A percentile compares a stretch with the other conserved stretches of the same genome.
Conservation (phyloP, 768 basidiomycete genomes). For the Myochromella boudieri region DNA sequence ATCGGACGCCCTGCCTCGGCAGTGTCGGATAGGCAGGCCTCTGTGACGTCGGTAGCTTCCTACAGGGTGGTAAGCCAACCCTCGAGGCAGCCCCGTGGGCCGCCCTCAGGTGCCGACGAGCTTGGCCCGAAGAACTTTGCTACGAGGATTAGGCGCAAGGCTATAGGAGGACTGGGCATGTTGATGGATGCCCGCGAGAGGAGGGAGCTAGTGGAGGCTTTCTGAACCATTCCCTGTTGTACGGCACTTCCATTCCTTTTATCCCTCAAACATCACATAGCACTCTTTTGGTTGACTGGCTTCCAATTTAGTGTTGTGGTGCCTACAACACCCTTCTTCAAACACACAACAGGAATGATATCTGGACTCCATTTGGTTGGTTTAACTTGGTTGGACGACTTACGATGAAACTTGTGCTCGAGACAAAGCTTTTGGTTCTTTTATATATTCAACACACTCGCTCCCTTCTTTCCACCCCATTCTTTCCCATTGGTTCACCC, state of each 20-base stretch:
- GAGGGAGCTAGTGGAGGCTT: constrained; percentile 72
- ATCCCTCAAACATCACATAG: constrained; percentile 8
- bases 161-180: constrained; percentile 76
- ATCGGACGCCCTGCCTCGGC: constrained; percentile 67
- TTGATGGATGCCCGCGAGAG: constrained; percentile 82
- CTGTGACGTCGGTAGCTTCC: constrained; percentile 38
- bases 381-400: constrained; percentile 19
- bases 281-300: constrained; percentile 5
- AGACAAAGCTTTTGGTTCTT: constrained; percentile 12
- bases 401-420: constrained; percentile 12
- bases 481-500: background rate
- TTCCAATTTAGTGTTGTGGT: background rate
- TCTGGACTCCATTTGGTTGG: constrained; percentile 13
- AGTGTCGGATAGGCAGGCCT: constrained; percentile 38
- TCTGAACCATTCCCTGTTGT: constrained; percentile 35
- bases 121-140: constrained; percentile 89
- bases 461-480: constrained; percentile 5
- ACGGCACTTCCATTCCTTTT: constrained; percentile 17
- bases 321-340: background rate
- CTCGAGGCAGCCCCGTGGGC: constrained; percentile 84
- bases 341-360: constrained; percentile 13
- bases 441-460: constrained; percentile 15
- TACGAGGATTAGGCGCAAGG: constrained; percentile 79
- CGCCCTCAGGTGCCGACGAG: constrained; percentile 84
- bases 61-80: constrained; percentile 70